phyloP scores from a whole-genome alignment of 1,284 basidiomycete species.

The Irpex rosettiformis region DNA sequence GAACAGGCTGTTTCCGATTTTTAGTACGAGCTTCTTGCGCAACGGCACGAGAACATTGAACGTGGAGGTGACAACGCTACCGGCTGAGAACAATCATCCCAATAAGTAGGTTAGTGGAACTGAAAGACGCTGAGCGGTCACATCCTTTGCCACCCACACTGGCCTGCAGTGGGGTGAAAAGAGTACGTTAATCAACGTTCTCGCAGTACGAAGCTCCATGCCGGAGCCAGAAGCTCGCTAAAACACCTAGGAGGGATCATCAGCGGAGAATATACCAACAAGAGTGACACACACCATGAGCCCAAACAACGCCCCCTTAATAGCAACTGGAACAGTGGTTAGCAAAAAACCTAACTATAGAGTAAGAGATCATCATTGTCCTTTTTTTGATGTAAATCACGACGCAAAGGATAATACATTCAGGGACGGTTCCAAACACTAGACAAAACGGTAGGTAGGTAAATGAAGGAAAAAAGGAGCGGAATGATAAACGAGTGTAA shows the following conservation, averaged over 20 bases:
- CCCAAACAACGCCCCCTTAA: neutral
- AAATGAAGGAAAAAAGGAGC: neutral
- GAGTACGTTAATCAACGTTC: neutral
- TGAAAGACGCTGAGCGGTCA: neutral
- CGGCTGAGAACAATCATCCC: neutral
- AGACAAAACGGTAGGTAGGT: too few relatives aligned
- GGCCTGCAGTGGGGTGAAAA: neutral
- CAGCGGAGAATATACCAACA: neutral
- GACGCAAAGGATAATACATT: too few relatives aligned
- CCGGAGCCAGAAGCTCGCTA: neutral
- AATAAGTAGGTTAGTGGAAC: neutral
- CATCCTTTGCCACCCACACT: neutral
- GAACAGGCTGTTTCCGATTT: neutral
- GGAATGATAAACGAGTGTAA: neutral
- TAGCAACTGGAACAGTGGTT: too few relatives aligned
- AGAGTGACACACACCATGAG: neutral
- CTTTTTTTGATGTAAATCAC: too few relatives aligned
- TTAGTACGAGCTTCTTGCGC: neutral
- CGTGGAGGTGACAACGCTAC: neutral
- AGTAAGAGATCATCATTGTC: too few relatives aligned
- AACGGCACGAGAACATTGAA: too few relatives aligned
- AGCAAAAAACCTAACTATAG: too few relatives aligned
- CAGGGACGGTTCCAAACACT: too few relatives aligned
- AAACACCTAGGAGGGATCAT: neutral
- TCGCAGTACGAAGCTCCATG: neutral